phyloP scores from a whole-genome alignment of 139 green algal species.

The Picochlorum sp. region DNA sequence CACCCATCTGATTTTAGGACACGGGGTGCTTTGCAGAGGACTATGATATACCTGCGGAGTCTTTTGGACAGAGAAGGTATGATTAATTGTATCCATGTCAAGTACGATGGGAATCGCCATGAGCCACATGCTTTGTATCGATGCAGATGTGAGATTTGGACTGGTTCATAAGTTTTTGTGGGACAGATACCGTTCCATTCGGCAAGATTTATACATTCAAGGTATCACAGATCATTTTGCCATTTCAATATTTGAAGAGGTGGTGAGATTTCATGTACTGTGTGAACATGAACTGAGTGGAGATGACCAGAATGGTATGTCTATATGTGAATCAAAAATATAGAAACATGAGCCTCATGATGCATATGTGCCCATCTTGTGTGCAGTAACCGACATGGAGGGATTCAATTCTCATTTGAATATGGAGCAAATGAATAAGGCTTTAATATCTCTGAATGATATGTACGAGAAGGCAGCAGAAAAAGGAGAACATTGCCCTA shows the following conservation, averaged over 20 bases:
- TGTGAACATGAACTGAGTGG: conserved; percentile 64
- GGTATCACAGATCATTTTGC: conserved; percentile 46
- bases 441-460: conserved; percentile 51
- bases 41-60: conserved; percentile 60
- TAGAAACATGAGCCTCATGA: neutral
- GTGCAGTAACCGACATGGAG: conserved; percentile 40
- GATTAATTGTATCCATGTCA: conserved; percentile 11
- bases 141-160: conserved; percentile 13
- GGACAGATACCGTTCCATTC: conserved; percentile 73
- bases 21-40: conserved; percentile 42
- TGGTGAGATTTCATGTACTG: conserved; percentile 68
- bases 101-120: neutral
- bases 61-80: conserved; percentile 47
- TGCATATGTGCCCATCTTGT: neutral
- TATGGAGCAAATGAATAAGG: conserved; percentile 76
- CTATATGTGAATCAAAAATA: neutral
- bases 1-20: conserved; percentile 60
- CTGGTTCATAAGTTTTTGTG: conserved; percentile 78
- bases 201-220: conserved; percentile 68
- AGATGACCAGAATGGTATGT: conserved; percentile 27
- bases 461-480: conserved; percentile 53
- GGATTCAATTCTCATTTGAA: conserved; percentile 78
- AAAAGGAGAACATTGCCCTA: conserved; percentile 9
- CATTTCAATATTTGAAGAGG: conserved; percentile 44
- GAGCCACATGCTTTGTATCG: neutral